Conservation (phyloP, 2,329 filamentous ascomycete genomes). For the Dactylella cylindrospora region DNA sequence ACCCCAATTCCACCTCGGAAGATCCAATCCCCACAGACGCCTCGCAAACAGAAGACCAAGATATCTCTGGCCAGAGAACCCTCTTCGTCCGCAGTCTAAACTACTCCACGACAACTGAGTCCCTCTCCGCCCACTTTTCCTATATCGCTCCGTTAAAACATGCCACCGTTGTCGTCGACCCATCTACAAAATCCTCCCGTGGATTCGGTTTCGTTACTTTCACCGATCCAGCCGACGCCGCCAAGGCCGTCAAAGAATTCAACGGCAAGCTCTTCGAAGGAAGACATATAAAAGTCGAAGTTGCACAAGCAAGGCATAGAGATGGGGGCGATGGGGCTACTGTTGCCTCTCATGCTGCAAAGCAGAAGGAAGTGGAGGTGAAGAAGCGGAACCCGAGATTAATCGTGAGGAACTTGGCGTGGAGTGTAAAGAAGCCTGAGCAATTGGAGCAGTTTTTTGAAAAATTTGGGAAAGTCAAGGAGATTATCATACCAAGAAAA, state of each 20-base stretch:
- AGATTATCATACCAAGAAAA: conserved; percentile 77
- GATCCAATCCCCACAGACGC: conserved; percentile 28
- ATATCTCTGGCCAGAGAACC: conserved; percentile 59
- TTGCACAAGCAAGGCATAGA: conserved; percentile 82
- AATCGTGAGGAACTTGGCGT: conserved; percentile 91
- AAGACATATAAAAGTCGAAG: conserved; percentile 78
- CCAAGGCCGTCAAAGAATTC: conserved; percentile 76
- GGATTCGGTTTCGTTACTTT: conserved; percentile 98
- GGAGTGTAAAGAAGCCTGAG: conserved; percentile 86
- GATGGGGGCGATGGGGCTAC: conserved; percentile 53
- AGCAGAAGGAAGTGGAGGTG: conserved; percentile 62
- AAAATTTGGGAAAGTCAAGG: conserved; percentile 89
- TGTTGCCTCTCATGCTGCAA: conserved; percentile 52
- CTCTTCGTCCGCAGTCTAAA: conserved; percentile 91
- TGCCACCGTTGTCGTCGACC: conserved; percentile 86
- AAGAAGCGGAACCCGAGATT: conserved; percentile 68
- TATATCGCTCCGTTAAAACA: conserved; percentile 94
- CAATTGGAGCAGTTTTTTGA: conserved; percentile 77
- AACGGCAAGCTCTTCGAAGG: conserved; percentile 77
- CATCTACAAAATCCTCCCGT: conserved; percentile 79
- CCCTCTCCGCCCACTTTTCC: conserved; percentile 85
- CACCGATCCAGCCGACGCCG: conserved; percentile 86
- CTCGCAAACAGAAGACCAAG: neutral
- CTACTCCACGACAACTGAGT: conserved; percentile 73
- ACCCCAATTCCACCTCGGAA: conserved; percentile 1